phyloP scores from a whole-genome alignment of 2,329 filamentous ascomycete genomes.

The Alternaria gaisen region DNA sequence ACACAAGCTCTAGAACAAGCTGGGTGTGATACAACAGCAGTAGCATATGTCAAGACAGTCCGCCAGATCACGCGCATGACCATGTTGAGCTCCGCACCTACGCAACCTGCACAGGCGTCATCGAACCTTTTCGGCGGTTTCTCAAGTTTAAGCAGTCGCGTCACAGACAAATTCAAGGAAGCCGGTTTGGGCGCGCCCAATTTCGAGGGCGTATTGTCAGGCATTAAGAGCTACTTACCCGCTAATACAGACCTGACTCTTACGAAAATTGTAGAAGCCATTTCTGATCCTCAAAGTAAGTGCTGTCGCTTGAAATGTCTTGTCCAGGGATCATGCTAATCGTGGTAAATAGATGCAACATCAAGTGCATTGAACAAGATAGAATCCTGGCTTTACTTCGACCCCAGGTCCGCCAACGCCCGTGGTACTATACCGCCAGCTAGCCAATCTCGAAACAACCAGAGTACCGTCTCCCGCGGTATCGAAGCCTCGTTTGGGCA shows the following conservation, averaged over 20 bases:
- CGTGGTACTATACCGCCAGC: constrained; percentile 89
- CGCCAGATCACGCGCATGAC: constrained; percentile 97
- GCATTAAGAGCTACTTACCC: constrained; percentile 98
- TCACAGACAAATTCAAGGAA: constrained; percentile 94
- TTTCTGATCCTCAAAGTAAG: constrained; percentile 87
- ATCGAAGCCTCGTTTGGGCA: constrained; percentile 90
- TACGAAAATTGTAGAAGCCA: constrained; percentile 96
- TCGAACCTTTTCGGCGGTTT: constrained; percentile 92
- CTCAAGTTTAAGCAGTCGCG: constrained; percentile 86
- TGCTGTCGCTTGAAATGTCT: neutral
- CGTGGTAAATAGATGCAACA: constrained; percentile 66
- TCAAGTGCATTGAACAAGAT: constrained; percentile 95
- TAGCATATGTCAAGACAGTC: constrained; percentile 82
- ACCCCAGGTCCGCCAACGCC: constrained; percentile 91
- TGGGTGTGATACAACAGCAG: constrained; percentile 77
- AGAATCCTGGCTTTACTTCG: constrained; percentile 96
- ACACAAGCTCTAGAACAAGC: constrained; percentile 81
- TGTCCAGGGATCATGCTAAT: neutral
- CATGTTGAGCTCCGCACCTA: constrained; percentile 87
- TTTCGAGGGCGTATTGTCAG: constrained; percentile 92
- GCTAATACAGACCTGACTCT: constrained; percentile 94
- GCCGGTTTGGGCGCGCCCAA: constrained; percentile 80
- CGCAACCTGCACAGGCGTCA: constrained; percentile 69
- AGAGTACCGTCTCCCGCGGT: constrained; percentile 60
- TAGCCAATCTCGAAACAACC: constrained; percentile 61